These are phyloP conservation scores for Nevesoporus exiguus DNA, from an alignment of 768 basidiomycete species.

Conservation along the genomic window DNA sequence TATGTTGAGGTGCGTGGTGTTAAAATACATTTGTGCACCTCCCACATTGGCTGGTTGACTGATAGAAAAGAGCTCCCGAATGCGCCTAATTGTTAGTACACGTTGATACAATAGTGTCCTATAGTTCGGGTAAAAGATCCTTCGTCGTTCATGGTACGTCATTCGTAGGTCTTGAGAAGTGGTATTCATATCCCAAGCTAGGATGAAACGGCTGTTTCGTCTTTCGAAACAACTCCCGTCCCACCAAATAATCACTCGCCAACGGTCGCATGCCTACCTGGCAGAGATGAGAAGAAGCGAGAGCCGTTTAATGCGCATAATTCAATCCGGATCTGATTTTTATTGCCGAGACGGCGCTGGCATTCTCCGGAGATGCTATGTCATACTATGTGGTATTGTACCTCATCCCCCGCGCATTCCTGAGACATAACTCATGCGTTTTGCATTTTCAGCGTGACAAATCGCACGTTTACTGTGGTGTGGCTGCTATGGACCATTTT, in stretches of 20 bases:
- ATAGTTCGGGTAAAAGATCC: not conserved
- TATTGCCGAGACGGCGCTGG: not conserved
- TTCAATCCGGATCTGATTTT: constrained; percentile 1
- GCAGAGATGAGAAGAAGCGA: constrained; percentile 10
- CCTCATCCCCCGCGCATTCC: not conserved
- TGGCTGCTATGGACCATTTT: constrained; percentile 1
- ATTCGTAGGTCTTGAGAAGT: not conserved
- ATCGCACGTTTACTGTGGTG: not conserved
- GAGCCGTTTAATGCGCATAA: not conserved
- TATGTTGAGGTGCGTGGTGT: not conserved
- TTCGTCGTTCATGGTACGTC: not conserved
- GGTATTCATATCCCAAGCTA: not conserved
- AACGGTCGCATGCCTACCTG: constrained; percentile 3
- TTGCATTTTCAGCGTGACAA: not conserved
- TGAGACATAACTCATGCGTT: not conserved
- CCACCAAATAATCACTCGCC: not conserved
- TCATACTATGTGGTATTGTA: not conserved
- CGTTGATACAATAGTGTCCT: not conserved
- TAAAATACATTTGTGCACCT: not conserved
- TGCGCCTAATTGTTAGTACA: not conserved
- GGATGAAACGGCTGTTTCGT: constrained; percentile 23
- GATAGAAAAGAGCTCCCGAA: not conserved
- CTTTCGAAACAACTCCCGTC: not conserved
- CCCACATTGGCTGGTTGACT: not conserved
- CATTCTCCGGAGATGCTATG: not conserved